Conservation (phyloP, 441 rosid species). For the Lepidium campestre region DNA sequence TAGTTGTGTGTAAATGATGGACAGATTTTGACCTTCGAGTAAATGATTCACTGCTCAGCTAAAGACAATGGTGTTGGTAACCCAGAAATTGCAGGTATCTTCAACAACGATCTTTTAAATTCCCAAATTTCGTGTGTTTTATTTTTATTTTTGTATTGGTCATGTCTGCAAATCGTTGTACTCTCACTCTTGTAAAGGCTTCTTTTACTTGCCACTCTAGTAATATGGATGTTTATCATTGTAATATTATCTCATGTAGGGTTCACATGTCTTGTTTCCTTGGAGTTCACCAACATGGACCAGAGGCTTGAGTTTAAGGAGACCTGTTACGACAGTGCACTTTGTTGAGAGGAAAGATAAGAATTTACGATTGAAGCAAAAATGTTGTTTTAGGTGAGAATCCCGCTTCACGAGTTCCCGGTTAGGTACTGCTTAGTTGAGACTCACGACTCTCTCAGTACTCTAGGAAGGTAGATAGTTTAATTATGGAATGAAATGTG, state of each 20-base stretch:
- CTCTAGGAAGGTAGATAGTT: not conserved
- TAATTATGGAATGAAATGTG: not conserved
- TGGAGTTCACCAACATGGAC: slow-evolving; percentile 50
- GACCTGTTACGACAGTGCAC: slow-evolving; percentile 35
- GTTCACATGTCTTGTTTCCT: slow-evolving; percentile 54
- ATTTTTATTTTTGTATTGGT: not conserved
- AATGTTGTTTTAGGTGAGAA: slow-evolving; percentile 49
- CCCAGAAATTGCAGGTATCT: slow-evolving; percentile 81
- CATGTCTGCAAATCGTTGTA: not conserved
- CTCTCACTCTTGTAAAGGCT: not conserved
- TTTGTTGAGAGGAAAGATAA: slow-evolving; percentile 48
- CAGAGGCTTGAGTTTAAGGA: slow-evolving; percentile 45
- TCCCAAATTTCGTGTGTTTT: not conserved
- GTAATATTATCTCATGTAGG: slow-evolving; percentile 36
- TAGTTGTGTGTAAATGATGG: slow-evolving; percentile 17
- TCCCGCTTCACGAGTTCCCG: not conserved
- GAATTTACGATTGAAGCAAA: slow-evolving; percentile 37
- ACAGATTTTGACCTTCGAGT: slow-evolving; percentile 41
- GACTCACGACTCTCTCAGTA: not conserved
- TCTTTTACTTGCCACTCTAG: not conserved
- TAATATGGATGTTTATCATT: not conserved
- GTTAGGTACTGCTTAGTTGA: not conserved
- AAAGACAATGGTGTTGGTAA: slow-evolving; percentile 79
- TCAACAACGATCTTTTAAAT: not conserved
- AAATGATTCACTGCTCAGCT: slow-evolving; percentile 57